phyloP scores from a whole-genome alignment of 257 asterid genomes.

The Misopates orontium region DNA sequence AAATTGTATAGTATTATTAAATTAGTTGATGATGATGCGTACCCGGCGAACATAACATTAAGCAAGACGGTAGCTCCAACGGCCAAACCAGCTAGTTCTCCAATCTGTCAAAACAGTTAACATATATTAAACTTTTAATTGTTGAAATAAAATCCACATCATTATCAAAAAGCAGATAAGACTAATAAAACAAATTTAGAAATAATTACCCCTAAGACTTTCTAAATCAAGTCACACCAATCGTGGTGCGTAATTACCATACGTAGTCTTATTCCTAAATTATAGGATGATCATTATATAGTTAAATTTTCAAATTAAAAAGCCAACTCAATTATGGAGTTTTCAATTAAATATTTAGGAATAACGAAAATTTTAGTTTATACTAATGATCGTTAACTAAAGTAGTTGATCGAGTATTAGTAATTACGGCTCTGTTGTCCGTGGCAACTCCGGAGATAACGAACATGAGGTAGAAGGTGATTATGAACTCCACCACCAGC shows the following conservation, averaged over 20 bases:
- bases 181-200: not conserved
- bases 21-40: slow-evolving; percentile 9
- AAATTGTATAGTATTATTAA: not conserved
- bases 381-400: not conserved
- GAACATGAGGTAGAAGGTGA: slow-evolving; percentile 91
- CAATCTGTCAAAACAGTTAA: slow-evolving; percentile 51
- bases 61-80: slow-evolving; percentile 86
- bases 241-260: no score
- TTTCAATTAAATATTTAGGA: no score
- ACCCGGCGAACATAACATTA: slow-evolving; percentile 92
- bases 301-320: slow-evolving; percentile 11
- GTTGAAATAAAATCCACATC: slow-evolving; percentile 16
- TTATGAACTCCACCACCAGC: slow-evolving; percentile 66
- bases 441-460: slow-evolving; percentile 93
- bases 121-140: not conserved
- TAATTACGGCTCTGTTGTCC: slow-evolving; percentile 77
- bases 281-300: no score
- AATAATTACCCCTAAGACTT: not conserved
- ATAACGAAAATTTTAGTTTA: not conserved
- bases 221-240: not conserved
- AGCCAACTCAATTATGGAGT: slow-evolving; percentile 6
- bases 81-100: slow-evolving; percentile 96
- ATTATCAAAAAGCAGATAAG: slow-evolving; percentile 10
- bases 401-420: no score
- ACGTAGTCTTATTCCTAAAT: no score